Conservation (phyloP, 768 basidiomycete species). For the Suillus subluteus region DNA sequence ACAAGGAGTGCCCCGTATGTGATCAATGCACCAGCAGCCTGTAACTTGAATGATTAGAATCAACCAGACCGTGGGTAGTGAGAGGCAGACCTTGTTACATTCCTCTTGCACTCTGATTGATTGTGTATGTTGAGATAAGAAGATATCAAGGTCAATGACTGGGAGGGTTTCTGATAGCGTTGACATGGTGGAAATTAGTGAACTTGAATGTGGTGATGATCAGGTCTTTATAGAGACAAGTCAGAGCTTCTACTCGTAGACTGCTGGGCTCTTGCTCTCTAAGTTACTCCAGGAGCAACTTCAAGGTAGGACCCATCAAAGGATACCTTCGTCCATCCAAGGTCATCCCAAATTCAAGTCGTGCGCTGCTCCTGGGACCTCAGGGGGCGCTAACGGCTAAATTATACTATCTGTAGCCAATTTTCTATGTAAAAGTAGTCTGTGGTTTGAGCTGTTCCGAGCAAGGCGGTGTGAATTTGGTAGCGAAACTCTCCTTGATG, state of each 20-base stretch:
- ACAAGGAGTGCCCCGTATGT: conserved; percentile 86
- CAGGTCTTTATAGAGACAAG: not conserved
- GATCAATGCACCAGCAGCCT: conserved; percentile 85
- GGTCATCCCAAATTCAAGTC: not conserved
- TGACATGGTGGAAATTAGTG: conserved; percentile 36
- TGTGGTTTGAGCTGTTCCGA: not conserved
- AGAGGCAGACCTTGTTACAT: conserved; percentile 58
- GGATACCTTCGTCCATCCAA: conserved; percentile 8
- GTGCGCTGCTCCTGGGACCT: not conserved
- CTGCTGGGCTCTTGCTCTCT: not conserved
- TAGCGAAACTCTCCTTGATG: not conserved
- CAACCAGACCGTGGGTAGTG: conserved; percentile 7
- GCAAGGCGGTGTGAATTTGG: not conserved
- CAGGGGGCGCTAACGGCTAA: not conserved
- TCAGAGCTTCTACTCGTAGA: not conserved
- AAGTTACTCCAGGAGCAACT: not conserved
- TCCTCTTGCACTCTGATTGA: conserved; percentile 59
- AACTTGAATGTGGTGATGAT: not conserved
- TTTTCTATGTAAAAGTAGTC: not conserved
- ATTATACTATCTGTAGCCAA: not conserved
- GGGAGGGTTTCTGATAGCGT: conserved; percentile 60
- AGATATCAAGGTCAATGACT: conserved; percentile 78
- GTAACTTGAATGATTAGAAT: conserved; percentile 6
- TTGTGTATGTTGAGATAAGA: conserved; percentile 47
- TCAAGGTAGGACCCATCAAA: not conserved